Base-by-base conservation (phyloP, 108 stramenopile genomes). In the Skeletonema menzelii region DNA sequence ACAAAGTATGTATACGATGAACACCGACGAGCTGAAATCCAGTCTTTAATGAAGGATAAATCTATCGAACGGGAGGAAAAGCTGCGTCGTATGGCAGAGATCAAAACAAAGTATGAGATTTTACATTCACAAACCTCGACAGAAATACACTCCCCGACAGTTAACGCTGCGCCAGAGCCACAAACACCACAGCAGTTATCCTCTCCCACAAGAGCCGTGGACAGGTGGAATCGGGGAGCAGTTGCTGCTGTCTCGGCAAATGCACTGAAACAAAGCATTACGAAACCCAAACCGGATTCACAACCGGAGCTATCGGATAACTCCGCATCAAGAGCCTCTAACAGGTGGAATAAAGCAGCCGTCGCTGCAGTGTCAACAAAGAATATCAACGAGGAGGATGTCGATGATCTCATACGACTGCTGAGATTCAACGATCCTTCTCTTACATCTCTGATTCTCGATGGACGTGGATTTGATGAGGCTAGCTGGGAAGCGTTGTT, bases 11-110 rank as follows among this genome's bases (percentile, higher is more conserved):
- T 53, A 7, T 53, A 53, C 6, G 49, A 53, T 53, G 49, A 53
- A 27, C 35, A 44, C 55, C 59, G 37, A 22, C 6, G 70, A 14
- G 31, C 26, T 17, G 70, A 72, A 63, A 27, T 61, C 1, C 70
- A 72, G 32, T 19, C 70, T 20, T 27, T 62, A 3, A 72, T 72
- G 70, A 72, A 72, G 32, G 70, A 72, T 62, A 35, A 59, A 40
- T 35, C 70, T 12, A 38, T 72, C 26, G 70, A 61, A 34, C 38
- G 42, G 30, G 61, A 61, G 61, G 70, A 61, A 47, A 72, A 72
- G 42, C 59, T 62, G 2, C 37, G 30, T 27, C 59, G 59, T 28
- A 27, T 72, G 46, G 70, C 61, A 8, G 70, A 72, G 32, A 72
- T 72, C 15, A 61, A 62, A 32, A 61, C 38, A n/a, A 72, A 72